Evolutionary conservation across 78 protist genomes (phyloP).

Genomic region (Protostelium mycophagum): DNA sequence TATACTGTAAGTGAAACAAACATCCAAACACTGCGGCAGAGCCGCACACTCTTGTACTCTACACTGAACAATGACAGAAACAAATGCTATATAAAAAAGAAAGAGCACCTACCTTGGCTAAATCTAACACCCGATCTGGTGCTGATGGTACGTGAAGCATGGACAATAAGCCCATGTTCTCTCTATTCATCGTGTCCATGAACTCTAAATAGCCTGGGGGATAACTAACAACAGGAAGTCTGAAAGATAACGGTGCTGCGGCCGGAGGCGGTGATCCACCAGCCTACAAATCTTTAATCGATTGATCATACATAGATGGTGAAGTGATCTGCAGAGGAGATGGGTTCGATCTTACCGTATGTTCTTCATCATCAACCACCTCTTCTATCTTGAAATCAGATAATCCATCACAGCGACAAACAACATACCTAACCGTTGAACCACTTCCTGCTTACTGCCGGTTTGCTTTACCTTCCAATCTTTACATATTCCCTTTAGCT

Average conservation of each 20-base stretch:
- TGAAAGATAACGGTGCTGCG: not conserved
- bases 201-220: not conserved
- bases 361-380: no score
- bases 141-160: not conserved
- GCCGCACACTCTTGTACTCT: no score
- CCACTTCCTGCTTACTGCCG: not conserved
- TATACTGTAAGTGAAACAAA: no score
- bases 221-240: not conserved
- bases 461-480: not conserved
- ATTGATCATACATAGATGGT: no score
- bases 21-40: no score
- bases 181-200: not conserved
- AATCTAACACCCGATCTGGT: not conserved
- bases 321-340: no score
- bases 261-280: not conserved
- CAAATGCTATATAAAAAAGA: no score
- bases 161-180: not conserved
- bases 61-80: no score
- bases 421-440: not conserved
- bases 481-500: not conserved
- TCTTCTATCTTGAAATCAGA: no score
- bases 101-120: not conserved
- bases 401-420: not conserved
- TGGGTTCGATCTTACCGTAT: no score
- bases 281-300: no score